Evolutionary conservation across 1,284 basidiomycete genomes (phyloP).

Genomic region (Entoloma clypeatum): DNA sequence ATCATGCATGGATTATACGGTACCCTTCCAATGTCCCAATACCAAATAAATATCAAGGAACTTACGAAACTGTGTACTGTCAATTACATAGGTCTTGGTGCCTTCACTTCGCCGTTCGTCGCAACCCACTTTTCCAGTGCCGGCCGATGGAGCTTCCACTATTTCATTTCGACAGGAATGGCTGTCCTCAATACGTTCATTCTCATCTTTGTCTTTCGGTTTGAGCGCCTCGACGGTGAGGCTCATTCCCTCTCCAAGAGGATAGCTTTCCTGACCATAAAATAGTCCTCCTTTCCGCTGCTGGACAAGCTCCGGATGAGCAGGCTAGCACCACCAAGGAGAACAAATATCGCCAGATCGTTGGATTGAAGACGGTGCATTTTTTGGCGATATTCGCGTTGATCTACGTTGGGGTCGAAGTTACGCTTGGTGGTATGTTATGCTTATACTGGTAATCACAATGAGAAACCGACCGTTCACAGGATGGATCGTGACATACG

Average conservation of each 20-base stretch:
- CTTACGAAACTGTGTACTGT: background rate
- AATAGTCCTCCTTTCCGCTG: conserved; percentile 37
- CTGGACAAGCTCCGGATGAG: conserved; percentile 36
- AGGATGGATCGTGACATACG: conserved; percentile 50
- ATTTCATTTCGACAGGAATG: conserved; percentile 54
- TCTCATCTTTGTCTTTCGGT: conserved; percentile 48
- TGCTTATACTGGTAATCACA: background rate
- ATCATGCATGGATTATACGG: conserved; percentile 41
- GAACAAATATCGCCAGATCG: conserved; percentile 51
- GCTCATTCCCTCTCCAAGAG: background rate
- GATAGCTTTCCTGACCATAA: background rate
- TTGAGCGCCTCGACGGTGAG: conserved; percentile 45
- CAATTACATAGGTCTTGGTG: conserved; percentile 66
- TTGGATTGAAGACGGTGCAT: conserved; percentile 49
- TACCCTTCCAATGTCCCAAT: conserved; percentile 6
- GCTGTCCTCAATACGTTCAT: conserved; percentile 42
- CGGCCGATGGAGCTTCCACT: conserved; percentile 57
- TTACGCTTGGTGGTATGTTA: conserved; percentile 53
- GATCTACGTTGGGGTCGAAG: conserved; percentile 65
- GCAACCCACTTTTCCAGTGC: conserved; percentile 64
- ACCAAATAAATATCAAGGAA: background rate
- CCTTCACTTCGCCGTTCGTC: conserved; percentile 62
- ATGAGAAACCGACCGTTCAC: background rate
- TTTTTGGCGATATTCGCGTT: conserved; percentile 55
- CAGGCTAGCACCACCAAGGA: conserved; percentile 30